phyloP scores from a whole-genome alignment of 495 filamentous ascomycete genomes.

The Diplogelasinospora grovesii region DNA sequence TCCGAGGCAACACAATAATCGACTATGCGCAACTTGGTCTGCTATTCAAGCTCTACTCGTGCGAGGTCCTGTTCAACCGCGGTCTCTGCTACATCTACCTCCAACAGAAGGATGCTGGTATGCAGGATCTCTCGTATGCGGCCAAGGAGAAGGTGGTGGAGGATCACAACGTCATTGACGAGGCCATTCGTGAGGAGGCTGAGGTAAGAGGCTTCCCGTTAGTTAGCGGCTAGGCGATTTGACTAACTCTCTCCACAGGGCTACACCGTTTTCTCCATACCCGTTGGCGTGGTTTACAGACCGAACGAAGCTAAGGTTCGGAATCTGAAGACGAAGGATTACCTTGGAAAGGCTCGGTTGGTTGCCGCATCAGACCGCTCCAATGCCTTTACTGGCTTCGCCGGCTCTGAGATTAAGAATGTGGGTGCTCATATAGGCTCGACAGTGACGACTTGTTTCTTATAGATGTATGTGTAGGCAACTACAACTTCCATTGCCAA shows the following conservation, averaged over 20 bases:
- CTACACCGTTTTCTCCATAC: slow-evolving; percentile 98
- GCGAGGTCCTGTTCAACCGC: slow-evolving; percentile 96
- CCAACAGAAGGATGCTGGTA: slow-evolving; percentile 78
- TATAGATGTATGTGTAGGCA: no score
- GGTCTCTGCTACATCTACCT: slow-evolving; percentile 97
- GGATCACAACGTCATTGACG: slow-evolving; percentile 96
- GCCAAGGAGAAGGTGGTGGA: slow-evolving; percentile 94
- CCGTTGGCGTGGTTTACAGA: slow-evolving; percentile 88
- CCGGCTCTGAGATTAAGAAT: slow-evolving; percentile 67
- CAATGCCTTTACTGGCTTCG: slow-evolving; percentile 71
- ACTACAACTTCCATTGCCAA: slow-evolving; percentile 29
- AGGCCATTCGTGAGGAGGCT: slow-evolving; percentile 87
- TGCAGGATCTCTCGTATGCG: slow-evolving; percentile 86
- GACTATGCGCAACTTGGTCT: slow-evolving; percentile 97
- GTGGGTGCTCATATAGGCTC: slow-evolving; percentile 27
- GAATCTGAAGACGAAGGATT: slow-evolving; percentile 94
- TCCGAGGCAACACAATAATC: slow-evolving; percentile 93
- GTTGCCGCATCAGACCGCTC: slow-evolving; percentile 82
- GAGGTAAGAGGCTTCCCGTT: slow-evolving; percentile 53
- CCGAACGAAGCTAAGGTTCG: slow-evolving; percentile 97
- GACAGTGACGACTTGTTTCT: no score
- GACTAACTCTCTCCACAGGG: slow-evolving; percentile 51
- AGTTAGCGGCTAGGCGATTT: slow-evolving; percentile 4
- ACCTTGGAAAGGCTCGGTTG: slow-evolving; percentile 86
- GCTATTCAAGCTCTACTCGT: slow-evolving; percentile 93